These are phyloP conservation scores for Hymenoscyphus fructigenus DNA, from an alignment of 2,329 filamentous ascomycete species.

Conservation along the genomic window DNA sequence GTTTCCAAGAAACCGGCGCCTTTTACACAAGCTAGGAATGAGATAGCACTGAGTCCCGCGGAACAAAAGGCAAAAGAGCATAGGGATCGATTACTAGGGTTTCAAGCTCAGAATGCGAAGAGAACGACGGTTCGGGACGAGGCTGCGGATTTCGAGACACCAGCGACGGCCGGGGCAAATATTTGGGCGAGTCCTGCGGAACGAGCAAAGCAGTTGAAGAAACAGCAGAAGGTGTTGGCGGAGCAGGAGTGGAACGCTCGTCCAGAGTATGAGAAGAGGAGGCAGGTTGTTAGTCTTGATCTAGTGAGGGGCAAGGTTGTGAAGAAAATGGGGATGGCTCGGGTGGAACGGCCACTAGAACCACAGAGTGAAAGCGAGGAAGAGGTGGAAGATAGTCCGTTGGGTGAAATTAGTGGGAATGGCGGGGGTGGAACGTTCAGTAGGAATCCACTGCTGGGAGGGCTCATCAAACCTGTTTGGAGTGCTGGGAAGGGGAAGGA, in stretches of 20 bases:
- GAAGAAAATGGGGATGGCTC: constrained; percentile 35
- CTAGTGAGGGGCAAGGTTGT: constrained; percentile 61
- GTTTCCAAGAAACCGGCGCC: constrained; percentile 60
- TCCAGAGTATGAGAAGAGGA: constrained; percentile 70
- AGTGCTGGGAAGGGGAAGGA: constrained; percentile 30
- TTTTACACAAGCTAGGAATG: constrained; percentile 50
- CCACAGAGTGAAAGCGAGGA: constrained; percentile 26
- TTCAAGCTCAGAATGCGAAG: constrained; percentile 68
- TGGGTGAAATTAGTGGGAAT: constrained; percentile 23
- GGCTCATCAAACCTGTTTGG: constrained; percentile 38
- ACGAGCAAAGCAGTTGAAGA: constrained; percentile 65
- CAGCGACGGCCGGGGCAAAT: constrained; percentile 49
- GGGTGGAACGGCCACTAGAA: constrained; percentile 29
- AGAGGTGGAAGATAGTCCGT: constrained; percentile 25
- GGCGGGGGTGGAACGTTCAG: constrained; percentile 35
- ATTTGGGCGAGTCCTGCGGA: constrained; percentile 70
- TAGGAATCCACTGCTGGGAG: constrained; percentile 37
- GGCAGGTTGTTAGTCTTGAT: constrained; percentile 67
- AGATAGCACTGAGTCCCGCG: constrained; percentile 24
- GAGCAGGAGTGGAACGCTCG: constrained; percentile 67
- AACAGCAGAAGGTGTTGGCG: constrained; percentile 65
- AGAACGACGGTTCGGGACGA: constrained; percentile 70
- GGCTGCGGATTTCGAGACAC: constrained; percentile 65
- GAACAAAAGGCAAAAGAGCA: constrained; percentile 59
- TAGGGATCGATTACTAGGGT: constrained; percentile 63